Evolutionary conservation across 345 rosid genomes (phyloP), one percentile per base, ranked within the genome.

Genomic region (Capsella bursapastoris): DNA sequence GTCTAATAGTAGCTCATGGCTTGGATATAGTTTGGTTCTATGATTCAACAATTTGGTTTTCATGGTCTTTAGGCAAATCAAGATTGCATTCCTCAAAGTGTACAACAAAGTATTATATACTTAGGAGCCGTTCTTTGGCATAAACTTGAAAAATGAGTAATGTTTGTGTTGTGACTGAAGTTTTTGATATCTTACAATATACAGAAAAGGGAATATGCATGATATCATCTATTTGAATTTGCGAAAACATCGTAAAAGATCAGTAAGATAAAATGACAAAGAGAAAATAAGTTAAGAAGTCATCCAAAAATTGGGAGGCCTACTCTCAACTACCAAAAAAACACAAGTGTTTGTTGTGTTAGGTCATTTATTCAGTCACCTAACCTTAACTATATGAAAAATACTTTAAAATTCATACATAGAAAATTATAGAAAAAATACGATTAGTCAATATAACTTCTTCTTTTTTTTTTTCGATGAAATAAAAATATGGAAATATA

Each of bases 281-380:
- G 77, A 34, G 58, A 56, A 65, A 15, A 14, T 10, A 45, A 64
- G 6, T 40, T 16, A 56, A 52, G 50, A 64, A 77, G 66, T 77
- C 71, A 70, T 70, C 71, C 71, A 77, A 77, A 69, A 57, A 70
- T 77, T 77, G 75, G 80, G 81, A 78, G 77, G 59, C 81, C 81
- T 66, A 78, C 64, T 72, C 57, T 78, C 77, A 78, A 78, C 81
- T 71, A 78, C 73, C 68, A 66, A 50, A 45, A 44, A 6, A 27
- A 64, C 51, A 57, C 14, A 34, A 52, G 45, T 77, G 77, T 71
- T 78, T 71, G 80, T 71, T 77, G 80, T 77, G 80, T 71, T 77
- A 71, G 81, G 81, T 78, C 81, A 51, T 72, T 72, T 44, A 60
- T 66, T 72, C 77, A 78, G 77, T 78, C 81, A 72, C 81, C 81